phyloP scores from a whole-genome alignment of 305 asterid genomes.

The Solanum hybrid region DNA sequence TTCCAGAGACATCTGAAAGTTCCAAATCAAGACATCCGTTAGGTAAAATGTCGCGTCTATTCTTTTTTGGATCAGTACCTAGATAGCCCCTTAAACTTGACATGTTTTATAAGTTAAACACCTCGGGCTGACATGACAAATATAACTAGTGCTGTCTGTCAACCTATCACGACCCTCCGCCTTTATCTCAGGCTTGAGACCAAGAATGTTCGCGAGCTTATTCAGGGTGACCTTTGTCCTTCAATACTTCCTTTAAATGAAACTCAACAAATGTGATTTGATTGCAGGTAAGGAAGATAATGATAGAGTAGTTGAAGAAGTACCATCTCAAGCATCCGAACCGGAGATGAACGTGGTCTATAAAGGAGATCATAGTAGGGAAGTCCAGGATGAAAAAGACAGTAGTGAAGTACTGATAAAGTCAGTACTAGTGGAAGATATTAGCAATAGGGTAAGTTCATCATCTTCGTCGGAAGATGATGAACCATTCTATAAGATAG shows the following conservation, averaged over 20 bases:
- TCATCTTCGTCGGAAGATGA: slow-evolving; percentile 58
- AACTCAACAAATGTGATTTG: neutral
- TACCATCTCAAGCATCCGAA: slow-evolving; percentile 15
- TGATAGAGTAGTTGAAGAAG: slow-evolving; percentile 26
- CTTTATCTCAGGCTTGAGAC: neutral
- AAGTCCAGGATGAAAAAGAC: slow-evolving; percentile 9
- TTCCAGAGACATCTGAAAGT: slow-evolving; percentile 1
- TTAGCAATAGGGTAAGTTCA: slow-evolving; percentile 21
- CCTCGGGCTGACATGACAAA: neutral
- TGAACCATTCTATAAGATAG: slow-evolving; percentile 35
- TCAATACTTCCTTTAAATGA: neutral
- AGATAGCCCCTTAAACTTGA: neutral
- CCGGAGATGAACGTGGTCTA: slow-evolving; percentile 13
- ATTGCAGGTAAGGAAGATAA: slow-evolving; percentile 26
- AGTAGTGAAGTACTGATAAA: slow-evolving; percentile 14
- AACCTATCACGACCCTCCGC: neutral
- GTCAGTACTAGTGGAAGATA: slow-evolving; percentile 14
- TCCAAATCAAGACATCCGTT: slow-evolving; percentile 18
- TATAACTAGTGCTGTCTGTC: neutral
- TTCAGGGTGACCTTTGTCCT: neutral
- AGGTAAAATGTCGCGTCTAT: slow-evolving; percentile 23
- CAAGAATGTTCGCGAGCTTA: neutral
- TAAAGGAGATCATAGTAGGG: slow-evolving; percentile 19
- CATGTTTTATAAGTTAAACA: neutral
- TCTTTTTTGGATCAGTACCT: neutral